Percentiles rank a stretch among this genome's conserved stretches.
Evolutionary conservation across 495 filamentous ascomycete genomes (phyloP).

Genomic region (Daldinia caldariorum): DNA sequence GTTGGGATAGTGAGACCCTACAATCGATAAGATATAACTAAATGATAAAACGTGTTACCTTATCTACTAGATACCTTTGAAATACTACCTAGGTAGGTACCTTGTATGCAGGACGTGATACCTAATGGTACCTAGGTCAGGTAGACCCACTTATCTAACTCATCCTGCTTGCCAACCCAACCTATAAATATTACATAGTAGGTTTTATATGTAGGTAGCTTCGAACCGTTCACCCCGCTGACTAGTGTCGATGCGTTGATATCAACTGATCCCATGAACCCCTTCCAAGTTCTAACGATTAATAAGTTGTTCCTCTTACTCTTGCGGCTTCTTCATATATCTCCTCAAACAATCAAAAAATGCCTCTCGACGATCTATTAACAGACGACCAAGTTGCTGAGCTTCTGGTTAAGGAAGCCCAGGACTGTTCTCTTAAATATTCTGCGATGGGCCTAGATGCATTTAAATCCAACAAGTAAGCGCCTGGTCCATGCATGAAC

Average conservation of each 20-base stretch:
- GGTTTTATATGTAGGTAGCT: no score
- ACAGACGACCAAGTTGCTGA: slow-evolving; percentile 81
- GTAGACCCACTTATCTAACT: no score
- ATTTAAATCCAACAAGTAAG: slow-evolving; percentile 71
- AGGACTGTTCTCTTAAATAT: slow-evolving; percentile 73
- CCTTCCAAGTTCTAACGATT: background rate
- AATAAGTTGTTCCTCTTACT: background rate
- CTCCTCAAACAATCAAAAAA: slow-evolving; percentile 26
- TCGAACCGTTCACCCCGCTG: slow-evolving; percentile 29
- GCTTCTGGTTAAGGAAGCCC: slow-evolving; percentile 78
- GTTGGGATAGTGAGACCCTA: no score
- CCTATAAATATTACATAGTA: no score
- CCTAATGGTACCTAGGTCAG: no score
- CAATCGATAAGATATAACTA: no score
- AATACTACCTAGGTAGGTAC: no score
- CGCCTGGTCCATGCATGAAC: slow-evolving; percentile 12
- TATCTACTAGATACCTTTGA: no score
- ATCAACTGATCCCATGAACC: background rate
- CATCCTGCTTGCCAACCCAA: no score
- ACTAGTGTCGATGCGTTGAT: background rate
- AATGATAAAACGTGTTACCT: no score
- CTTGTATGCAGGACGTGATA: no score
- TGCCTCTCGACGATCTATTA: slow-evolving; percentile 55
- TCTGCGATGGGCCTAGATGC: slow-evolving; percentile 76
- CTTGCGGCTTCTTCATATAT: no score